Conservation (phyloP, 2,329 filamentous ascomycete genomes). For the Nannizziopsis barbatae region DNA sequence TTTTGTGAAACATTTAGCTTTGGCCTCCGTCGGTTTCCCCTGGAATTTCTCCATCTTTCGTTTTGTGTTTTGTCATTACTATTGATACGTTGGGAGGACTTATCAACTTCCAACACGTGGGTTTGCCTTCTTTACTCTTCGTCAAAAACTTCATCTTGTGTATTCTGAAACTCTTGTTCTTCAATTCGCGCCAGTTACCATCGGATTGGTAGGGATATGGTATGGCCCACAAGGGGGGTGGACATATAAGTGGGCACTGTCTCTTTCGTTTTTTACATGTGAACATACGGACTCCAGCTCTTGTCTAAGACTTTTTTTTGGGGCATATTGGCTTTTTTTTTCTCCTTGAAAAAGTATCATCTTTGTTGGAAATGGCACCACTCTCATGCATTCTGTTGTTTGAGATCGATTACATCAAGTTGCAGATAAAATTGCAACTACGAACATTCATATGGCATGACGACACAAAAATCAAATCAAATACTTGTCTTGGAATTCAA, state of each 20-base stretch:
- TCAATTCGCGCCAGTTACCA: background rate
- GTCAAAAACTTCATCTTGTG: background rate
- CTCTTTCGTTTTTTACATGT: background rate
- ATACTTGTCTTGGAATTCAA: too few relatives aligned
- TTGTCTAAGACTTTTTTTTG: background rate
- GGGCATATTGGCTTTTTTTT: background rate
- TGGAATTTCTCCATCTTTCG: background rate
- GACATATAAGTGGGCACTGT: too few relatives aligned
- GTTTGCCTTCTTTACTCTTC: background rate
- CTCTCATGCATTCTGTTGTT: too few relatives aligned
- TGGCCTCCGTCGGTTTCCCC: background rate
- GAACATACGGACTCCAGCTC: background rate
- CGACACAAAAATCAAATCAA: too few relatives aligned
- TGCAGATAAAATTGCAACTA: too few relatives aligned
- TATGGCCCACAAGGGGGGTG: background rate
- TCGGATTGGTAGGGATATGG: background rate
- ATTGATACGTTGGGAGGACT: too few relatives aligned
- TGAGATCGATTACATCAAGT: too few relatives aligned
- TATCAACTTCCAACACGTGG: background rate
- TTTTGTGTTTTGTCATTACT: background rate
- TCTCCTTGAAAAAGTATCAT: too few relatives aligned
- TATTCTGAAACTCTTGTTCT: background rate
- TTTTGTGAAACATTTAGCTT: conserved; percentile 6
- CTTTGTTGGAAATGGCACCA: too few relatives aligned
- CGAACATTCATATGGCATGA: too few relatives aligned